Evolutionary conservation across 139 green algal genomes (phyloP).

Genomic region (Tetradesmus obliquus): DNA sequence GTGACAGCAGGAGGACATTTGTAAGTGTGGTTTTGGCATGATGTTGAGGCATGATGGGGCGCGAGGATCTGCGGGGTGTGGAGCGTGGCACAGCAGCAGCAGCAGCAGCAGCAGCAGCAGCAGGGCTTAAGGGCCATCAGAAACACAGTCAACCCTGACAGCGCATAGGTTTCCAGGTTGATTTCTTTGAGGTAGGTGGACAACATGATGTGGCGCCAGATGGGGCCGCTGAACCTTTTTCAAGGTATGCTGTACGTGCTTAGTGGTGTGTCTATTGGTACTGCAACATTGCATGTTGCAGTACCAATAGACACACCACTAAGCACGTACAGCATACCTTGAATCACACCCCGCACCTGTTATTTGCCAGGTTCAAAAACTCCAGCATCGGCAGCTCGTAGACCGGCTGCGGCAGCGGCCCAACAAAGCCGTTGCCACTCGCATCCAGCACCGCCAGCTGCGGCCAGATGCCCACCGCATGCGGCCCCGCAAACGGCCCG

Average conservation of each 20-base stretch:
- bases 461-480: background rate
- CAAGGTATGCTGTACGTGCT: background rate
- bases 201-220: too few species aligned
- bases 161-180: too few species aligned
- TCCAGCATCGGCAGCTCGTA: constrained; percentile 28
- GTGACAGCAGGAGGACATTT: background rate
- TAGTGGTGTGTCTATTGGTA: background rate
- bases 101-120: too few species aligned
- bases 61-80: too few species aligned
- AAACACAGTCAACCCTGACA: too few species aligned
- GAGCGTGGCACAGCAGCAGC: too few species aligned
- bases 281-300: background rate
- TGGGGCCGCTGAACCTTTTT: background rate
- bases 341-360: constrained; percentile 10
- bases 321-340: background rate
- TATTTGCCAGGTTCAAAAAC: constrained; percentile 34
- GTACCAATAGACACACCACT: background rate
- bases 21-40: background rate
- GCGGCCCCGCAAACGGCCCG: background rate
- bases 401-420: background rate
- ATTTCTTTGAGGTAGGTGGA: too few species aligned
- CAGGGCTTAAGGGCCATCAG: too few species aligned
- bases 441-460: constrained; percentile 20
- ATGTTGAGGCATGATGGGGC: background rate
- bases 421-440: constrained; percentile 9